phyloP scores from a whole-genome alignment of 179 eudicot genomes.

The Beta lomatogona region DNA sequence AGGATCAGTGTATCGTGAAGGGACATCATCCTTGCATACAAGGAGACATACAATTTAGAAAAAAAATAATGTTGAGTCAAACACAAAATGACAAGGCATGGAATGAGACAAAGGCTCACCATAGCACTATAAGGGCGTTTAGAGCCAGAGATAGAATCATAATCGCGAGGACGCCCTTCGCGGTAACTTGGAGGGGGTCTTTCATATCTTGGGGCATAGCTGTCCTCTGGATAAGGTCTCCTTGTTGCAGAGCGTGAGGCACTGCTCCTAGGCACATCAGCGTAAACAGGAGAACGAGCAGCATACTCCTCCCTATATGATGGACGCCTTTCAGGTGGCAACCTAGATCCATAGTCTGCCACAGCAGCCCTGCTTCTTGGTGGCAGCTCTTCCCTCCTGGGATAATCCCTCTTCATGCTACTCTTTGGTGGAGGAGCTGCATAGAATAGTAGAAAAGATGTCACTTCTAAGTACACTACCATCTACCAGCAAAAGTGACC shows the following conservation, averaged over 20 bases:
- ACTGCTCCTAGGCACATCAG: constrained; percentile 66
- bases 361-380: constrained; percentile 78
- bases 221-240: constrained; percentile 80
- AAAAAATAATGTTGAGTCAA: background rate
- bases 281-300: constrained; percentile 65
- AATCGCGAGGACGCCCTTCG: constrained; percentile 84
- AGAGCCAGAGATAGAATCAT: constrained; percentile 78
- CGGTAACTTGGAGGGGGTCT: constrained; percentile 83
- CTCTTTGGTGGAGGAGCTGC: constrained; percentile 78
- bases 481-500: background rate
- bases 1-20: constrained; percentile 75
- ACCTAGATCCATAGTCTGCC: constrained; percentile 67
- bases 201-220: constrained; percentile 74
- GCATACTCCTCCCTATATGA: constrained; percentile 78
- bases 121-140: constrained; percentile 81
- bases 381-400: constrained; percentile 67
- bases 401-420: constrained; percentile 71
- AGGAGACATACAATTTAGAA: background rate
- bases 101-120: constrained; percentile 39
- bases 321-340: constrained; percentile 64
- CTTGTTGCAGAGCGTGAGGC: constrained; percentile 60
- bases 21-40: constrained; percentile 64
- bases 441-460: constrained; percentile 15
- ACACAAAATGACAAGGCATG: background rate
- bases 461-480: background rate